Base-by-base conservation (phyloP, 192 early-diverging fungal genomes). In the Borealophlyctis nickersoniae region DNA sequence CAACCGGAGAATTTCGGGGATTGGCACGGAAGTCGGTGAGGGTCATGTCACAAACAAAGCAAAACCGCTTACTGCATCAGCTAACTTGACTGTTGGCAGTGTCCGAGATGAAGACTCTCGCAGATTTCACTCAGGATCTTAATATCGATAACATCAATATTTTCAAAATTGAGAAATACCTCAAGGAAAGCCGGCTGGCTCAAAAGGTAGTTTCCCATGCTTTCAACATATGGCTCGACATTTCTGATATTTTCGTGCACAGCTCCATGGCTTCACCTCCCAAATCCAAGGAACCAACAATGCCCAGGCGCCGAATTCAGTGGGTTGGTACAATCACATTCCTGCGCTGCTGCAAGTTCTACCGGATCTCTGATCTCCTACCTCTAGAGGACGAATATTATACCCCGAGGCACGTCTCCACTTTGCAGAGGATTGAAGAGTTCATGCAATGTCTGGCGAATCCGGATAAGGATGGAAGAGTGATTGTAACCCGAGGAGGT, bases 161-260 rank as follows among this genome's bases (percentile, higher is more conserved):
- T 30, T 92, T 88, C 74, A 91, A 90, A 67, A 75, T 92, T 0
- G 75, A 83, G 50, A 61, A 69, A 3, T 95, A 88, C 55, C 56
- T 95, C 60, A 67, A 82, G 27, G 76, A 76, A 2, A 91, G 89
- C 56, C 74, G 84, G 31, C 70, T 95, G 11, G 86, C 87, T 23
- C 70, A 81, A 24, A 91, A 91, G 70, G 63, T 85, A 4, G 62
- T 28, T 33, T n/a, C 33, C 30, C 9, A 0, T 33, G 26, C 71
- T 34, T 1, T 55, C 30, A 0, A 26, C 30, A 23, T 14, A 55
- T 14, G 11, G n/a, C 53, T 45, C 1, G 22, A 51, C 13, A 72
- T 64, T 62, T 81, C 66, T 60, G 62, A 56, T 3, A 24, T 32
- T 49, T 26, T 45, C 32, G 35, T 33, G n/a, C 32, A 19, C 53